phyloP scores from a whole-genome alignment of 495 filamentous ascomycete genomes.

The Neurospora sp. region DNA sequence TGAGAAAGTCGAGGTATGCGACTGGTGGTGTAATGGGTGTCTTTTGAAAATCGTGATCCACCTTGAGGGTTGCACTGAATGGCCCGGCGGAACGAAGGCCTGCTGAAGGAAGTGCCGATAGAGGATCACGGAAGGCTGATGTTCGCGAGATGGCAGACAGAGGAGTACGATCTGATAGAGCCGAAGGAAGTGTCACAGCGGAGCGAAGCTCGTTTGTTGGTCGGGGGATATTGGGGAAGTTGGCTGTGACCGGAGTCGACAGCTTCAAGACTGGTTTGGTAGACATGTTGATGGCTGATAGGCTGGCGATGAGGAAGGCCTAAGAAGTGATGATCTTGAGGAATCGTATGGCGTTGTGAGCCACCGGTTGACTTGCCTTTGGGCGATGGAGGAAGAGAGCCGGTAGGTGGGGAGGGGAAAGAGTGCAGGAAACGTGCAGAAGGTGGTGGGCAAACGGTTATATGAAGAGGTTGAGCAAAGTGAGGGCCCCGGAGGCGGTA shows the following conservation, averaged over 20 bases:
- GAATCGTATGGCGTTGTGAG: slow-evolving; percentile 26
- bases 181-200: slow-evolving; percentile 31
- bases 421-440: slow-evolving; percentile 17
- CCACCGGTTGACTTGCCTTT: slow-evolving; percentile 27
- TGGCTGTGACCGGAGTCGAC: slow-evolving; percentile 65
- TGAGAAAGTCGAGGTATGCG: slow-evolving; percentile 89
- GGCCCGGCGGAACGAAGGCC: slow-evolving; percentile 26
- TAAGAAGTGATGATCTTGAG: slow-evolving; percentile 27
- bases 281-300: slow-evolving; percentile 38
- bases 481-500: slow-evolving; percentile 16
- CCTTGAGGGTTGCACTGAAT: slow-evolving; percentile 20
- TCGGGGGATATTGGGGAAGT: slow-evolving; percentile 70
- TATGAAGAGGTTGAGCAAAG: slow-evolving; percentile 24
- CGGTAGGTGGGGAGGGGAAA: slow-evolving; percentile 26
- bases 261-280: slow-evolving; percentile 58
- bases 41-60: slow-evolving; percentile 31
- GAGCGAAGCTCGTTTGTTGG: slow-evolving; percentile 37
- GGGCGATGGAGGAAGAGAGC: slow-evolving; percentile 19
- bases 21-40: slow-evolving; percentile 89
- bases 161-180: slow-evolving; percentile 19
- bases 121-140: slow-evolving; percentile 22
- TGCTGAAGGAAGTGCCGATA: slow-evolving; percentile 23
- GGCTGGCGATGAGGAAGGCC: slow-evolving; percentile 1
- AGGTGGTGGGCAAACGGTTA: slow-evolving; percentile 26
- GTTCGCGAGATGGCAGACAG: slow-evolving; percentile 23